Base-by-base conservation (phyloP, 768 basidiomycete species). In the Candolleomyces eurysporus region DNA sequence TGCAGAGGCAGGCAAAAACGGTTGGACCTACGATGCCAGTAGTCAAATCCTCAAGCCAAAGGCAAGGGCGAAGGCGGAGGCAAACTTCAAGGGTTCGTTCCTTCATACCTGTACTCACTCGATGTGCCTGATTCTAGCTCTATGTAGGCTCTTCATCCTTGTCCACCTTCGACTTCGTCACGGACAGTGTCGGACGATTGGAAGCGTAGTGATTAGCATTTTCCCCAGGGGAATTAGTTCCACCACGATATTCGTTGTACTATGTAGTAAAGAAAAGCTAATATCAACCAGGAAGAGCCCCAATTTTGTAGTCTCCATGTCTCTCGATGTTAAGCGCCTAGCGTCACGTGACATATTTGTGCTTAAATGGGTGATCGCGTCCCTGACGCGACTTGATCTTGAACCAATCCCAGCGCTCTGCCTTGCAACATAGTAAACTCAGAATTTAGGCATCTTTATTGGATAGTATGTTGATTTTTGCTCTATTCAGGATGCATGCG, bases 1-100 rank as follows among this genome's bases (percentile, higher is more conserved):
- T 39, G 77, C 80, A 0, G 72, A 76, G 57, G 60, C 60, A 10
- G 26, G 6, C 45, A 72, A 72, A 30, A 68, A 74, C 49, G 73
- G 73, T 5, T 90, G 89, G 89, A 66, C 71, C 5, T 87, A 79
- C 68, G 80, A 89, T 60, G 60, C 74, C 14, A 67, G 78, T 32
- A 73, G 75, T 0, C 75, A 83, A 52, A 73, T 81, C 10, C 71
- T 89, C 30, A 75, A 70, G 17, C 85, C 86, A 4, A 65, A 52
- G 22, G 49, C 57, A 17, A 57, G 16, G 17, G 10, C 61, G 5
- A 46, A 56, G 45, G 48, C 19, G 9, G 22, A 13, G 17, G 31
- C 31, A 17, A 56, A 45, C 36, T 57, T 30, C 32, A 48, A 30
- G 9, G 55, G 62, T 57, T 42, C 52, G 62, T 54, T 17, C 14